Percentiles rank a stretch among this genome's conserved stretches.
Conservation (phyloP, 202 grass and related monocot genomes). For the Cymbopogon flexuosus region DNA sequence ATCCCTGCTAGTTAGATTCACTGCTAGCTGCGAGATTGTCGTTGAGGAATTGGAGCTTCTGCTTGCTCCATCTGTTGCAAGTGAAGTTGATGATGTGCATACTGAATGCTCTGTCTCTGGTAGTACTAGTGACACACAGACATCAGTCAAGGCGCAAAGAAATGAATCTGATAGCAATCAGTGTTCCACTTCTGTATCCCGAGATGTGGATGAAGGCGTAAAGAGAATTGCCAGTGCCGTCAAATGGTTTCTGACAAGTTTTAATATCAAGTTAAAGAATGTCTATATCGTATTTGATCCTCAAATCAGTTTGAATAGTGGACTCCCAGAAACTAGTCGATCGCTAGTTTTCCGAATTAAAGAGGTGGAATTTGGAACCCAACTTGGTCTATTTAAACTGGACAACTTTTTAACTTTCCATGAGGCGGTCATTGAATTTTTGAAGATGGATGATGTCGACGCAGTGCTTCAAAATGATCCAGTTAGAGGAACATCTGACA, state of each 20-base stretch:
- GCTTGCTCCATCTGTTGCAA: slow-evolving; percentile 52
- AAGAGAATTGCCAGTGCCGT: slow-evolving; percentile 88
- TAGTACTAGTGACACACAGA: slow-evolving; percentile 33
- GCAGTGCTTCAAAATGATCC: slow-evolving; percentile 41
- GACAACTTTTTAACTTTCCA: slow-evolving; percentile 86
- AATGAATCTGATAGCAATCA: slow-evolving; percentile 35
- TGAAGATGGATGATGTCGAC: slow-evolving; percentile 81
- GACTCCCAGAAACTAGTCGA: slow-evolving; percentile 39
- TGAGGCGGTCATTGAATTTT: slow-evolving; percentile 69
- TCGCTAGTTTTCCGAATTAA: slow-evolving; percentile 82
- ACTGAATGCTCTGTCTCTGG: slow-evolving; percentile 49
- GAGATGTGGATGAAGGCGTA: slow-evolving; percentile 89
- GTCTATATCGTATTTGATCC: slow-evolving; percentile 86
- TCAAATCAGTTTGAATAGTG: slow-evolving; percentile 41
- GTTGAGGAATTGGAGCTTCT: slow-evolving; percentile 88
- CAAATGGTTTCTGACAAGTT: slow-evolving; percentile 85
- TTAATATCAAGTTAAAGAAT: slow-evolving; percentile 76
- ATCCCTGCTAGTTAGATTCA: slow-evolving; percentile 77
- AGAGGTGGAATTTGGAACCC: slow-evolving; percentile 81
- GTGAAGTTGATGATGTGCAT: slow-evolving; percentile 42
- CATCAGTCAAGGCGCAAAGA: slow-evolving; percentile 38
- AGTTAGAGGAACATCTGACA: slow-evolving; percentile 33
- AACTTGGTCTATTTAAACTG: slow-evolving; percentile 55
- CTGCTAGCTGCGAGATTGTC: slow-evolving; percentile 66
- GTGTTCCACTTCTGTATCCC: slow-evolving; percentile 49